Conservation (phyloP, 2,329 filamentous ascomycete species). For the Aspergillus sp. region DNA sequence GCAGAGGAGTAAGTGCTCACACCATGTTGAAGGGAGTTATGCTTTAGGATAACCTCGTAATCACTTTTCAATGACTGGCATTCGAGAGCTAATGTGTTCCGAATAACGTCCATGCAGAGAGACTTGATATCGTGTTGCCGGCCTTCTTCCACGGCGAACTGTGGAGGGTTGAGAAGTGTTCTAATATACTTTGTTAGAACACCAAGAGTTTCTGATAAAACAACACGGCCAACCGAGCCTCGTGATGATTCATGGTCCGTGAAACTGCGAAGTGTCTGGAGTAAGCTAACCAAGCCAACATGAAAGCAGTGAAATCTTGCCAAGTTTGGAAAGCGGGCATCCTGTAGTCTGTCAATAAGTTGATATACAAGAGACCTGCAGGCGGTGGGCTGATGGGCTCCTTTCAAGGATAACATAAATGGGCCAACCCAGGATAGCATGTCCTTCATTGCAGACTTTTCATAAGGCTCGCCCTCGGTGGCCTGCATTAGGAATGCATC, state of each 20-base stretch:
- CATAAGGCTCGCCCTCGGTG: conserved; percentile 56
- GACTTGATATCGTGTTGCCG: conserved; percentile 58
- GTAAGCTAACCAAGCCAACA: conserved; percentile 49
- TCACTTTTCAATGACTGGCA: conserved; percentile 72
- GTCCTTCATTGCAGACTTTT: conserved; percentile 61
- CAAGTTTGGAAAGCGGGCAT: conserved; percentile 44
- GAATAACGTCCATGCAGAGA: conserved; percentile 67
- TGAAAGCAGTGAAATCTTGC: conserved; percentile 53
- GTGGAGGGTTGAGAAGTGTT: conserved; percentile 62
- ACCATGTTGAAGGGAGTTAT: conserved; percentile 67
- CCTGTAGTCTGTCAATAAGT: conserved; percentile 65
- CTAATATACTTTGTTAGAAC: conserved; percentile 55
- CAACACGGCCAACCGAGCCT: conserved; percentile 52
- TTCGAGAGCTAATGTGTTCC: conserved; percentile 70
- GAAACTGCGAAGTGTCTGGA: conserved; percentile 53
- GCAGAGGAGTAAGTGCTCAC: conserved; percentile 71
- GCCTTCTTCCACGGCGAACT: conserved; percentile 52
- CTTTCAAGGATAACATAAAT: conserved; percentile 77
- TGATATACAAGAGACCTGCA: conserved; percentile 79
- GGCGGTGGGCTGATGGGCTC: conserved; percentile 75
- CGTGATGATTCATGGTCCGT: conserved; percentile 51
- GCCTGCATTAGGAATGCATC: conserved; percentile 58
- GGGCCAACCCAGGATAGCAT: conserved; percentile 78
- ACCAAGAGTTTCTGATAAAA: conserved; percentile 53
- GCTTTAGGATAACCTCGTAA: conserved; percentile 66